Evolutionary conservation across 257 asterid species (phyloP).

Genomic region (Rauvolfia tetraphylla): DNA sequence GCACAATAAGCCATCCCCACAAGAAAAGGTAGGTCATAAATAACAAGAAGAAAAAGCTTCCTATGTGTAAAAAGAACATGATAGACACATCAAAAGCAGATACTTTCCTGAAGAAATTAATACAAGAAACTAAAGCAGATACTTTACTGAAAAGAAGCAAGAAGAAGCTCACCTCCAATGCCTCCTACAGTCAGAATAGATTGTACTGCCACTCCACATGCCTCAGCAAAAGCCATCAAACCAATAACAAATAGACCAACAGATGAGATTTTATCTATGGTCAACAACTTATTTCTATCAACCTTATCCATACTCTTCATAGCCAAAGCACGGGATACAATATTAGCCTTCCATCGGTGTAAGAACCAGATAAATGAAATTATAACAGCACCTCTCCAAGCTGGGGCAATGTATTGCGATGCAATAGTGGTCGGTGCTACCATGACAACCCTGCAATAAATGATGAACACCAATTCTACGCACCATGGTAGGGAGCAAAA

Average conservation of each 20-base stretch:
- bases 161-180: slow-evolving; percentile 67
- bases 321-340: slow-evolving; percentile 59
- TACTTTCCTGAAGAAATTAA: not conserved
- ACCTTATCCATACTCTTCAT: slow-evolving; percentile 40
- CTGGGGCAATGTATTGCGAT: slow-evolving; percentile 54
- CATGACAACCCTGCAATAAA: slow-evolving; percentile 63
- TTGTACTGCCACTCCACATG: slow-evolving; percentile 90
- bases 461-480: slow-evolving; percentile 13
- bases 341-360: slow-evolving; percentile 81
- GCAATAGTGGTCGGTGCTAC: slow-evolving; percentile 70
- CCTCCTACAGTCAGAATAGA: slow-evolving; percentile 96
- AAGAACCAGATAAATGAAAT: slow-evolving; percentile 82
- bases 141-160: not conserved
- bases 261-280: slow-evolving; percentile 69
- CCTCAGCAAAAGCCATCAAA: slow-evolving; percentile 83
- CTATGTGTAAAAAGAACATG: not conserved
- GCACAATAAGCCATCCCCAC: not conserved
- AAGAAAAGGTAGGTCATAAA: not conserved
- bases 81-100: not conserved
- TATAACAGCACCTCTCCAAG: slow-evolving; percentile 74
- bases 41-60: not conserved
- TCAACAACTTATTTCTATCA: slow-evolving; percentile 55
- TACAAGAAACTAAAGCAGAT: not conserved
- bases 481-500: not conserved
- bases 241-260: slow-evolving; percentile 76